Base-by-base conservation (phyloP, 148 eudicot genomes). In the Vaccinium darrowii region DNA sequence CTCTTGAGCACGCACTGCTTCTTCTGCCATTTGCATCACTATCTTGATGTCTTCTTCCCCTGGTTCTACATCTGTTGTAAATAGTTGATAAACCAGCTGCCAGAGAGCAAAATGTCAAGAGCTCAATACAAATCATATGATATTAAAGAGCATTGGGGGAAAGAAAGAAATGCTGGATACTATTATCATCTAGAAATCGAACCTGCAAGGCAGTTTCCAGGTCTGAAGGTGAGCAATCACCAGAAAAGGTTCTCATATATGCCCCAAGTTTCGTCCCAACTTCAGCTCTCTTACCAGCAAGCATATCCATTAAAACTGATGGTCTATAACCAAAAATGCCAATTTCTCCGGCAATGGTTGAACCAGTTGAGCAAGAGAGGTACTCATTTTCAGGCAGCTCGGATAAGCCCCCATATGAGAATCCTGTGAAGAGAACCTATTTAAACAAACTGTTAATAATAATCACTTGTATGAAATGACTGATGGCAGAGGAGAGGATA, bases 281-380 rank as follows among this genome's bases (percentile, higher is more conserved):
- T 86, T 94, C 97, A 85, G 95, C 95, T 90, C 98, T 94, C 90
- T 93, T 95, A 83, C 98, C 98, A 93, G 98, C 98, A 88, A 95
- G 95, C 95, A 95, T 93, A 82, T 95, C 98, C 93, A 90, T 87
- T 53, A 95, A 86, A 62, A 95, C 86, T 33, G 94, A 90, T 69
- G 98, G 98, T 87, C 93, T 95, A 90, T 93, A 90, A 85, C 98
- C 98, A 92, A 92, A 95, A 15, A 90, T 88, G 84, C 98, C 98
- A 85, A 95, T 93, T 89, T 95, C 98, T 60, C 94, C 95, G 84
- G 97, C 97, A 89, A 95, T 94, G 49, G 94, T 94, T 54, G 97
- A 90, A 47, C 97, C 94, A 94, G 93, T 95, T 49, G 97, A 93
- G 88, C 98, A 95, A 69, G 98, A 94, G 83, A 93, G 85, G 86